Conservation (phyloP, 1,284 basidiomycete genomes). For the Apiotrichum akiyoshidainum region DNA sequence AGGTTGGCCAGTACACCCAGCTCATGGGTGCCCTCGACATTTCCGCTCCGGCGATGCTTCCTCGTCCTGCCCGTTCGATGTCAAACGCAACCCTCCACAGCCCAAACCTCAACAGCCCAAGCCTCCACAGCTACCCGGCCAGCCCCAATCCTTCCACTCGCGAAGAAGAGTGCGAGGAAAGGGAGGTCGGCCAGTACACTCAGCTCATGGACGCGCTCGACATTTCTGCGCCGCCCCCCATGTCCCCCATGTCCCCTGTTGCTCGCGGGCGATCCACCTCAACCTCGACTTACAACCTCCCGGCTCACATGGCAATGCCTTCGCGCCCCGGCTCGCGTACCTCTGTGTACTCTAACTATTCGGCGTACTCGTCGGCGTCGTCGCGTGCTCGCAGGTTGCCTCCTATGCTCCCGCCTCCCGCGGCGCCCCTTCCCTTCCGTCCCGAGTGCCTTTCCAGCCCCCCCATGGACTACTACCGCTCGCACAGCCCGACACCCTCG, state of each 20-base stretch:
- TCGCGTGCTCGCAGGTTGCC: not conserved
- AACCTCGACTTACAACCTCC: not conserved
- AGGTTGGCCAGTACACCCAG: not conserved
- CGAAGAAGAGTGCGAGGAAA: no score
- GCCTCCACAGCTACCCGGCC: no score
- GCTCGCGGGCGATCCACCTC: not conserved
- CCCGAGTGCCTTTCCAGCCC: conserved; percentile 9
- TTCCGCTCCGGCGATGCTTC: not conserved
- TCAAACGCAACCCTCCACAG: no score
- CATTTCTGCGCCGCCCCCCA: conserved; percentile 4
- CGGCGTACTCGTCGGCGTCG: not conserved
- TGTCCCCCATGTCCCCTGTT: not conserved
- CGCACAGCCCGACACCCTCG: conserved; percentile 34
- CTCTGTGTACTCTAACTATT: no score
- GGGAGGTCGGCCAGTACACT: not conserved
- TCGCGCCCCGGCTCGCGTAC: not conserved
- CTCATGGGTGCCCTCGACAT: conserved; percentile 14
- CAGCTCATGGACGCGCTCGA: conserved; percentile 14
- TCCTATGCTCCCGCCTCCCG: conserved; percentile 17
- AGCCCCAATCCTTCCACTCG: no score
- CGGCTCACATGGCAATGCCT: not conserved
- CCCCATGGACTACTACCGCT: conserved; percentile 5
- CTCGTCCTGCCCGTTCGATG: no score
- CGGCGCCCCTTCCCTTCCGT: conserved; percentile 10
- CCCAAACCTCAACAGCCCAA: no score